Percentiles rank a stretch among this genome's conserved stretches.
Conservation (phyloP, 352 stramenopile species). For the Phytophthora syringae region DNA sequence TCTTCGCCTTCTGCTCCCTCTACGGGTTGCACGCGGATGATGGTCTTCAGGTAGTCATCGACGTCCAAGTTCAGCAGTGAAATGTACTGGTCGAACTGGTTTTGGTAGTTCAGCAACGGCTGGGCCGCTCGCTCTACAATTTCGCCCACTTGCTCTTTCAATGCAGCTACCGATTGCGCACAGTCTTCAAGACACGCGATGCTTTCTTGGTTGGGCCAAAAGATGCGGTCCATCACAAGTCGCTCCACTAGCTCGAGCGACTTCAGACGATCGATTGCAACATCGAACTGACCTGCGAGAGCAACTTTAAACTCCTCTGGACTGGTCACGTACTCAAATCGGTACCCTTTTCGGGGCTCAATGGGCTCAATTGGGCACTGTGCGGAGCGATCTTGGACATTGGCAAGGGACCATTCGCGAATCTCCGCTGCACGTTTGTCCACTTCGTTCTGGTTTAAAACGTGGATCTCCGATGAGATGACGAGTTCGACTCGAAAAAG, state of each 20-base stretch:
- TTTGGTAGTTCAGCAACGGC: slow-evolving; percentile 81
- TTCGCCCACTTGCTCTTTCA: slow-evolving; percentile 59
- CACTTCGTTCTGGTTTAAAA: slow-evolving; percentile 66
- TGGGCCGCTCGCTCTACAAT: slow-evolving; percentile 52
- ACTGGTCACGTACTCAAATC: slow-evolving; percentile 84
- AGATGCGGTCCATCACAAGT: slow-evolving; percentile 95
- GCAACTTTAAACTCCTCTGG: slow-evolving; percentile 72
- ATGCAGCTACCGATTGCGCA: slow-evolving; percentile 59
- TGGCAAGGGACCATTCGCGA: slow-evolving; percentile 62
- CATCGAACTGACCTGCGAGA: slow-evolving; percentile 82
- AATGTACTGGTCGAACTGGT: slow-evolving; percentile 86
- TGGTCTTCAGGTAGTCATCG: slow-evolving; percentile 74
- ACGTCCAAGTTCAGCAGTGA: slow-evolving; percentile 93
- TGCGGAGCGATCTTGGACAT: slow-evolving; percentile 52
- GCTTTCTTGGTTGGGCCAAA: slow-evolving; percentile 94
- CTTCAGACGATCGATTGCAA: slow-evolving; percentile 78
- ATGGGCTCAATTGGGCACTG: slow-evolving; percentile 68
- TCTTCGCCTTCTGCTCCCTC: slow-evolving; percentile 43
- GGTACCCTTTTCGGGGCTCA: slow-evolving; percentile 46
- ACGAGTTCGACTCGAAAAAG: slow-evolving; percentile 80
- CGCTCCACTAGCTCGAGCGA: slow-evolving; percentile 92
- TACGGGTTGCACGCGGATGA: slow-evolving; percentile 56
- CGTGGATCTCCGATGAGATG: slow-evolving; percentile 57
- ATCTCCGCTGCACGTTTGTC: slow-evolving; percentile 63
- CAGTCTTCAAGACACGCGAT: slow-evolving; percentile 84